These are phyloP conservation scores for Gossypium stocksii DNA, from an alignment of 345 rosid species.

Conservation along the genomic window DNA sequence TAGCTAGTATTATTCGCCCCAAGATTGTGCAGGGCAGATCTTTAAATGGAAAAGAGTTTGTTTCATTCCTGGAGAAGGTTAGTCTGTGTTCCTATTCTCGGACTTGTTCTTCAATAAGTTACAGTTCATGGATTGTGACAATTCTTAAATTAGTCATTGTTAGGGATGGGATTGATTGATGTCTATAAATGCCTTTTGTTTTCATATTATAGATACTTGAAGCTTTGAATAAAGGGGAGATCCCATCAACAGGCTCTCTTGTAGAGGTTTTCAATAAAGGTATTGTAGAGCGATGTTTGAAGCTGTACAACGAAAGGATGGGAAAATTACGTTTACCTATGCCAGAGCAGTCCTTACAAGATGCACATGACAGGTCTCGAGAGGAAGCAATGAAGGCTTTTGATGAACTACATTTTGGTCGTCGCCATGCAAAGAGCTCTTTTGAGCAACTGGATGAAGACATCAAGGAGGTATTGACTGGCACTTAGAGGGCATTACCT, in stretches of 20 bases:
- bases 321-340: constrained; percentile 60
- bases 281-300: constrained; percentile 81
- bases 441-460: constrained; percentile 72
- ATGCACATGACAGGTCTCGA: constrained; percentile 58
- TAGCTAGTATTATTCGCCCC: constrained; percentile 72
- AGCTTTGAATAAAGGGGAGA: constrained; percentile 98
- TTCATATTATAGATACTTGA: constrained; percentile 73
- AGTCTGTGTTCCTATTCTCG: constrained; percentile 2
- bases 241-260: constrained; percentile 97
- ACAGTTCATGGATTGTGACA: background rate
- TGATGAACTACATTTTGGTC: constrained; percentile 93
- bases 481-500: background rate
- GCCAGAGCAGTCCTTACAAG: constrained; percentile 56
- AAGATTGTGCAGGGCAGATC: constrained; percentile 90
- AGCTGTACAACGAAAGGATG: constrained; percentile 69
- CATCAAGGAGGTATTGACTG: constrained; percentile 63
- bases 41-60: constrained; percentile 88
- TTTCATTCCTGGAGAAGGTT: constrained; percentile 91
- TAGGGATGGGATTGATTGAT: background rate
- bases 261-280: constrained; percentile 97
- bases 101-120: background rate
- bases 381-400: constrained; percentile 58
- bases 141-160: background rate
- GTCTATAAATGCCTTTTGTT: constrained; percentile 1
- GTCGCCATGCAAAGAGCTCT: constrained; percentile 84